These are phyloP conservation scores for Geranium brycei DNA, from an alignment of 345 rosid genomes.

Conservation along the genomic window DNA sequence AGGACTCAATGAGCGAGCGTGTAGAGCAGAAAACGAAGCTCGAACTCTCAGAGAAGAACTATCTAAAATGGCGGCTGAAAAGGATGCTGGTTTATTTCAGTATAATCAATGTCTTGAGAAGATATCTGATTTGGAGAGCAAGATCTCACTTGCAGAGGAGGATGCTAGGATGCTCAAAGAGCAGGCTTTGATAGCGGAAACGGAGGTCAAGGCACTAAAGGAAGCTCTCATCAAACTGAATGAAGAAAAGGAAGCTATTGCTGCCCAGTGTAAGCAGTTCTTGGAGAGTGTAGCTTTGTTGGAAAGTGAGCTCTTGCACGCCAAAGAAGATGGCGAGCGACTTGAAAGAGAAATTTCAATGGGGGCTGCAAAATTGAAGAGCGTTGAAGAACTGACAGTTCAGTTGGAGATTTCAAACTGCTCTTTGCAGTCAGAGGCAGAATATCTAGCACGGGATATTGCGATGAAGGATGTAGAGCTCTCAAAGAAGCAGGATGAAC, in stretches of 20 bases:
- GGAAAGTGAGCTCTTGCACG: slow-evolving; percentile 44
- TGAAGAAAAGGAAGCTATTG: slow-evolving; percentile 52
- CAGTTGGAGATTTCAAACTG: slow-evolving; percentile 53
- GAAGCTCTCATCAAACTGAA: slow-evolving; percentile 39
- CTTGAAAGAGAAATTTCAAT: slow-evolving; percentile 45
- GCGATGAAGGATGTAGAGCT: slow-evolving; percentile 61
- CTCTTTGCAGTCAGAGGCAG: slow-evolving; percentile 55
- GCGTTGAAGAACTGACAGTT: slow-evolving; percentile 38
- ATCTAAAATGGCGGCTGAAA: slow-evolving; percentile 49
- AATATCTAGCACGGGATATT: slow-evolving; percentile 40
- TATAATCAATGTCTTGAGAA: slow-evolving; percentile 51
- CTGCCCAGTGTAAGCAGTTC: slow-evolving; percentile 44
- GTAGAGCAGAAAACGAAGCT: slow-evolving; percentile 52
- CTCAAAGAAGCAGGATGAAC: slow-evolving; percentile 47
- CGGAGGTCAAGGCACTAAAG: slow-evolving; percentile 43
- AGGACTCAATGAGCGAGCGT: slow-evolving; percentile 35
- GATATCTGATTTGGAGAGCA: slow-evolving; percentile 48
- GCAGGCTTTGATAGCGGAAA: slow-evolving; percentile 45
- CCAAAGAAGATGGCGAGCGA: slow-evolving; percentile 42
- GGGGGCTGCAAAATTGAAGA: slow-evolving; percentile 43
- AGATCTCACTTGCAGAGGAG: slow-evolving; percentile 48
- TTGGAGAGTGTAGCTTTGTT: slow-evolving; percentile 48
- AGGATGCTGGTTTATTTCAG: slow-evolving; percentile 43
- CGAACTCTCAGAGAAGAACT: slow-evolving; percentile 43
- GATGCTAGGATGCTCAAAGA: slow-evolving; percentile 32